Evolutionary conservation across 805 yeast genomes (phyloP).

Genomic region (Yamadazyma sp.): DNA sequence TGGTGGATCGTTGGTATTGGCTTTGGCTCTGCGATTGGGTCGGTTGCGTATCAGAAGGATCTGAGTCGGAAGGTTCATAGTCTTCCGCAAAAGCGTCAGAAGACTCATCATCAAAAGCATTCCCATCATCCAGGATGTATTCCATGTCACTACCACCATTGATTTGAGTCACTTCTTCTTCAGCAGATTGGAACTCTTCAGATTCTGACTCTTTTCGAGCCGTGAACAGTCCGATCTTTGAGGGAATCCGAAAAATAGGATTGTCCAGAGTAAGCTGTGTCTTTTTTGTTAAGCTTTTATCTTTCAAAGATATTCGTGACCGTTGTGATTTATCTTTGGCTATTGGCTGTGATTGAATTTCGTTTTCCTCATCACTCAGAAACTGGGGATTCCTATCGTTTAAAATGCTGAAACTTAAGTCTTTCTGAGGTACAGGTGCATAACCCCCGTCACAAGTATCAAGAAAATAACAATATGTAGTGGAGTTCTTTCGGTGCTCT

Average conservation of each 20-base stretch:
- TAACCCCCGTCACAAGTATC: conserved; percentile 6
- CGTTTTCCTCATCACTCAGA: conserved; percentile 11
- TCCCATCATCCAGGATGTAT: conserved; percentile 5
- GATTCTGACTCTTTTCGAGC: too few relatives aligned
- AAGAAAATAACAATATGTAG: conserved; percentile 29
- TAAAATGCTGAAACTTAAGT: conserved; percentile 1
- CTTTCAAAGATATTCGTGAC: conserved; percentile 2
- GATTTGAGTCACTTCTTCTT: conserved; percentile 1
- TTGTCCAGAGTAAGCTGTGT: not conserved
- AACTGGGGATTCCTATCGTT: conserved; percentile 3
- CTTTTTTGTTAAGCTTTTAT: not conserved
- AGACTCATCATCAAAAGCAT: not conserved
- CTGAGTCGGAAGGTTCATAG: conserved; percentile 8
- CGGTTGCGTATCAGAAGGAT: conserved; percentile 1
- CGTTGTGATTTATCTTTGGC: not conserved
- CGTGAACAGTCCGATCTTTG: too few relatives aligned
- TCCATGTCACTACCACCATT: not conserved
- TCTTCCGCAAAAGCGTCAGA: conserved; percentile 3
- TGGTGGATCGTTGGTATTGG: not conserved
- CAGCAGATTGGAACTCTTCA: conserved; percentile 1
- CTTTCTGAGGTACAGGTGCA: not conserved
- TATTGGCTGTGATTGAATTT: too few relatives aligned
- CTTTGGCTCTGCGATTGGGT: conserved; percentile 2
- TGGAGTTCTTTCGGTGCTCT: conserved; percentile 46
- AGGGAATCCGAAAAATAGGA: conserved; percentile 5